phyloP scores from a whole-genome alignment of 2,329 filamentous ascomycete genomes.

The Microthyrium microscopicum region DNA sequence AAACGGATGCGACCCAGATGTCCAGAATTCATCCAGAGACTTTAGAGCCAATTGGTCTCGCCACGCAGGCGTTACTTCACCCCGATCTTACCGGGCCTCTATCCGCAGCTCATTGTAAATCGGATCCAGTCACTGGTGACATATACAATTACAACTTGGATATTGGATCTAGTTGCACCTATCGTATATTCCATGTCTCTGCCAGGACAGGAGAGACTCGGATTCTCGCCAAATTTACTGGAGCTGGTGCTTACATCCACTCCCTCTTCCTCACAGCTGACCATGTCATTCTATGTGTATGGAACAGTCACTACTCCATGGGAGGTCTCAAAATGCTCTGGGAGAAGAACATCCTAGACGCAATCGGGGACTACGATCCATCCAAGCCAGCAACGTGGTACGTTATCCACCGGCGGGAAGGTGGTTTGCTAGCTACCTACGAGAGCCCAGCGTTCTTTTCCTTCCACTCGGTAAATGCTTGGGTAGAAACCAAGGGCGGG shows the following conservation, averaged over 20 bases:
- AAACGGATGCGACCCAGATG: slow-evolving; percentile 38
- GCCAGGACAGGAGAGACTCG: slow-evolving; percentile 47
- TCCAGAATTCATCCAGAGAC: slow-evolving; percentile 53
- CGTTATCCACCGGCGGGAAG: slow-evolving; percentile 49
- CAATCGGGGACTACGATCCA: slow-evolving; percentile 46
- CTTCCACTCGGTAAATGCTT: slow-evolving; percentile 68
- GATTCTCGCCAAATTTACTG: slow-evolving; percentile 51
- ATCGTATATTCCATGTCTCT: slow-evolving; percentile 52
- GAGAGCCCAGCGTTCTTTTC: slow-evolving; percentile 54
- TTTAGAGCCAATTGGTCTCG: slow-evolving; percentile 53
- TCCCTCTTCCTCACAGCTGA: slow-evolving; percentile 59
- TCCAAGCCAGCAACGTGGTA: slow-evolving; percentile 49
- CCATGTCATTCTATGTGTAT: slow-evolving; percentile 59
- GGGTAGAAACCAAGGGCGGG: slow-evolving; percentile 43
- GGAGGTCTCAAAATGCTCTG: slow-evolving; percentile 45
- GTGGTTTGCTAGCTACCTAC: slow-evolving; percentile 53
- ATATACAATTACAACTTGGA: slow-evolving; percentile 71
- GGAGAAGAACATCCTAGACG: slow-evolving; percentile 50
- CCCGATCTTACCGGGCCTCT: slow-evolving; percentile 49
- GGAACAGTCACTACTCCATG: slow-evolving; percentile 42
- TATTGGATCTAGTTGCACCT: slow-evolving; percentile 38
- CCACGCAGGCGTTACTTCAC: slow-evolving; percentile 44
- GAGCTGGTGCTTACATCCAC: slow-evolving; percentile 57
- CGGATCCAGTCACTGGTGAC: slow-evolving; percentile 57
- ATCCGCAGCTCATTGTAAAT: slow-evolving; percentile 54